phyloP scores from a whole-genome alignment of 1,284 basidiomycete genomes.

The Cryptococcus maquisensis region DNA sequence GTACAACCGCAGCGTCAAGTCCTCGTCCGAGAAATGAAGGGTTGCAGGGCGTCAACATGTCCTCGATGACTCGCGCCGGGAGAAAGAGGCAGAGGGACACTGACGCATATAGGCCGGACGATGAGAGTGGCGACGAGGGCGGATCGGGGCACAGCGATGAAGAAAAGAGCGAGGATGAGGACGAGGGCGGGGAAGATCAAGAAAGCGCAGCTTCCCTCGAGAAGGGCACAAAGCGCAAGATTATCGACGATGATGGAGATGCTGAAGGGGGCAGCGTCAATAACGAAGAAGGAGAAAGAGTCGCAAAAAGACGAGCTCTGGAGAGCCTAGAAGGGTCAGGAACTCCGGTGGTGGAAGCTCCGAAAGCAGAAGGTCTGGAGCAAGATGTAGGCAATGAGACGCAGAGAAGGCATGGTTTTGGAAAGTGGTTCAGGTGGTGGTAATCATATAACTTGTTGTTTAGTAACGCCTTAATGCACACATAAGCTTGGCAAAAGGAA shows the following conservation, averaged over 20 bases:
- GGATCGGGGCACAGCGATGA: not conserved
- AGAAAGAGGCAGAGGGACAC: not conserved
- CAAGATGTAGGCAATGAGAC: not conserved
- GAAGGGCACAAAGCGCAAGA: not conserved
- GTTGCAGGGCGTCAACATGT: not conserved
- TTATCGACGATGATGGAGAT: not conserved
- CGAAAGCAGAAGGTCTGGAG: not conserved
- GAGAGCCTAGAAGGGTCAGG: conserved; percentile 12
- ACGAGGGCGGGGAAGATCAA: not conserved
- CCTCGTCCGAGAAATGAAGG: not conserved
- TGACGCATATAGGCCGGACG: not conserved
- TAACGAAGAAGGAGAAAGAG: not conserved
- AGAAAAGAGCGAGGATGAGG: not conserved
- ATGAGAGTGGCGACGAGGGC: not conserved
- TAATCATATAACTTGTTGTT: not conserved
- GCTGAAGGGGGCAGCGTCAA: conserved; percentile 14
- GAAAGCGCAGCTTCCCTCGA: not conserved
- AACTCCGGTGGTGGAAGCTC: conserved; percentile 3
- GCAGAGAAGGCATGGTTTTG: conserved; percentile 1
- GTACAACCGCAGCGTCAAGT: not conserved
- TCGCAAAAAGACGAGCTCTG: conserved; percentile 19
- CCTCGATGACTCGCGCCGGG: not conserved
- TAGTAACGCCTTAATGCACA: no score
- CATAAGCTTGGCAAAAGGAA: no score
- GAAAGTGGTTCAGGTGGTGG: conserved; percentile 4